These are phyloP conservation scores for Trifolium pratense DNA, from an alignment of 306 rosid species.

Conservation along the genomic window DNA sequence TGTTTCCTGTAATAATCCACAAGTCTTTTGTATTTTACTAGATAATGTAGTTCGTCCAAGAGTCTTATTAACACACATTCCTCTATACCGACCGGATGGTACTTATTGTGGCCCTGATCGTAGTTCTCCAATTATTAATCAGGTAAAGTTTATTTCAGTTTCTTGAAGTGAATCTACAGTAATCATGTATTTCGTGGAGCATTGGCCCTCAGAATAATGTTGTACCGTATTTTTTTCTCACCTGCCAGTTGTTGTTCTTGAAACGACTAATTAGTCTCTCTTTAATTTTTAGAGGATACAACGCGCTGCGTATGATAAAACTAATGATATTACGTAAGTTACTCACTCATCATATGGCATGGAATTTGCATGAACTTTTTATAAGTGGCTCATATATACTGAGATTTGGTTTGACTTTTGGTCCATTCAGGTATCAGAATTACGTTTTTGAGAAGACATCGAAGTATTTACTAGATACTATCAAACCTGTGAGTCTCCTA, in stretches of 20 bases:
- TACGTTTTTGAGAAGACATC: constrained; percentile 67
- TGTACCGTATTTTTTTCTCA: constrained; percentile 25
- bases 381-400: constrained; percentile 23
- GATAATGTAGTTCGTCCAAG: constrained; percentile 59
- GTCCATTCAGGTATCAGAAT: constrained; percentile 65
- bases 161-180: constrained; percentile 17
- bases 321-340: constrained; percentile 59
- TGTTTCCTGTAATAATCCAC: constrained; percentile 27
- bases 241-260: constrained; percentile 39
- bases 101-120: constrained; percentile 76
- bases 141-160: constrained; percentile 54
- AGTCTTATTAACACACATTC: constrained; percentile 84
- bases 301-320: constrained; percentile 34
- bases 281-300: constrained; percentile 56
- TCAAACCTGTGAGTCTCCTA: constrained; percentile 63
- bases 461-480: constrained; percentile 56
- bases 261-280: constrained; percentile 32
- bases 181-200: constrained; percentile 22
- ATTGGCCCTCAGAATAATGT: constrained; percentile 25
- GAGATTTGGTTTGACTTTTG: constrained; percentile 37
- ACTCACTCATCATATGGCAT: constrained; percentile 37
- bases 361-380: constrained; percentile 10
- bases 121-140: constrained; percentile 65
- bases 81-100: constrained; percentile 66
- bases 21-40: constrained; percentile 41